Percentiles rank a stretch among this genome's conserved stretches.
phyloP scores from a whole-genome alignment of 805 yeast genomes.

The Candida tibetensis region DNA sequence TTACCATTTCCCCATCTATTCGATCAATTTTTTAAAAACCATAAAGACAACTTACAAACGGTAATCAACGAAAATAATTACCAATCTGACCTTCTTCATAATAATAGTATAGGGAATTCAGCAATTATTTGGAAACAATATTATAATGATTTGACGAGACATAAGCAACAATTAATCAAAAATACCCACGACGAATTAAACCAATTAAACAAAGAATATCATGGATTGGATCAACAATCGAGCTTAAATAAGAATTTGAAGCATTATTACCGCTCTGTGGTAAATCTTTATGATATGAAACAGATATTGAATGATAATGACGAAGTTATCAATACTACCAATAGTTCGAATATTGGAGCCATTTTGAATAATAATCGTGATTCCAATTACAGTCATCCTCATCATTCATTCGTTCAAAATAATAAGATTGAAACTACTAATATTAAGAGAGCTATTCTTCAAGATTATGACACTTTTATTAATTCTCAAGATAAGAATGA shows the following conservation, averaged over 20 bases:
- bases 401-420: conserved; percentile 23
- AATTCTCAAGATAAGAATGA: conserved; percentile 2
- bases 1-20: conserved; percentile 25
- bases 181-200: conserved; percentile 26
- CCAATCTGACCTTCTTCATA: conserved; percentile 23
- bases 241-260: conserved; percentile 9
- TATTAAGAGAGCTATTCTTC: conserved; percentile 18
- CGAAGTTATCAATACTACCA: conserved; percentile 5
- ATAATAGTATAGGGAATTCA: conserved; percentile 21
- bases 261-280: conserved; percentile 27
- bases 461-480: conserved; percentile 2
- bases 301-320: conserved; percentile 1
- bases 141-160: conserved; percentile 20
- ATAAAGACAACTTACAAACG: conserved; percentile 20
- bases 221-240: conserved; percentile 19
- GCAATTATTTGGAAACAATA: conserved; percentile 36
- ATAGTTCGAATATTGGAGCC: conserved; percentile 5
- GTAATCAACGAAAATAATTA: conserved; percentile 29
- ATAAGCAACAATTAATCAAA: conserved; percentile 24
- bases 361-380: conserved; percentile 11
- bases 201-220: conserved; percentile 28
- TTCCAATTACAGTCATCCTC: conserved; percentile 20
- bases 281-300: conserved; percentile 17
- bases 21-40: conserved; percentile 20
- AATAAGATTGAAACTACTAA: conserved; percentile 33